A percentile compares a stretch with the other conserved stretches of the same genome.
phyloP scores from a whole-genome alignment of 164 flowering plant genomes.

The Platanus orientalis region DNA sequence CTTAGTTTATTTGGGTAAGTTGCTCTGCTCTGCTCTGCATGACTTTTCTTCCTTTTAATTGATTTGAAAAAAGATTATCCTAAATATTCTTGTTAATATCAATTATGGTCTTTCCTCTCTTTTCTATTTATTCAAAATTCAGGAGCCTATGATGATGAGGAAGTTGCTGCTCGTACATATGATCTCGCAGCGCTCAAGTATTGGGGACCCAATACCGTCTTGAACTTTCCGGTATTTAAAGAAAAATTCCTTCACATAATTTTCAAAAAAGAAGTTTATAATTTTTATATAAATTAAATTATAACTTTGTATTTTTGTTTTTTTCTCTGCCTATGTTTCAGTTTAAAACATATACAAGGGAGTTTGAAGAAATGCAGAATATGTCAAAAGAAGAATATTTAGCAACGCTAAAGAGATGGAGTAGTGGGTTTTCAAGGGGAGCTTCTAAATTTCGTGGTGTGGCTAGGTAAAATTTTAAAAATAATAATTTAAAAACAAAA shows the following conservation, averaged over 20 bases:
- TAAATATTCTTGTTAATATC: not conserved
- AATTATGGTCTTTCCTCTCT: not conserved
- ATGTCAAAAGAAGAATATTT: constrained; percentile 71
- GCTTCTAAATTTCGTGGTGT: constrained; percentile 96
- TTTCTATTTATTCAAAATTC: constrained; percentile 4
- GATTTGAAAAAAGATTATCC: not conserved
- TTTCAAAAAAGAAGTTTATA: too few relatives aligned
- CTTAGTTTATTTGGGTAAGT: constrained; percentile 83
- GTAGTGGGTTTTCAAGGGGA: constrained; percentile 94
- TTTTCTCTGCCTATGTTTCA: constrained; percentile 20
- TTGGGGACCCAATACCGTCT: constrained; percentile 71
- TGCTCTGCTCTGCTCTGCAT: constrained; percentile 2
- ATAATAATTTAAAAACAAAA: too few relatives aligned
- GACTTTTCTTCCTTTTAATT: not conserved
- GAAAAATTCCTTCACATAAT: too few relatives aligned
- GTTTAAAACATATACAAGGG: constrained; percentile 55
- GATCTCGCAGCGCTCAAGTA: constrained; percentile 94
- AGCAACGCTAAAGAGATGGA: constrained; percentile 59
- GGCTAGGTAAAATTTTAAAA: constrained; percentile 67
- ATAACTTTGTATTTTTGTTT: too few relatives aligned
- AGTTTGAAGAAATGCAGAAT: constrained; percentile 62
- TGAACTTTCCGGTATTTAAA: constrained; percentile 78
- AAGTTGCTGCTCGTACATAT: constrained; percentile 86
- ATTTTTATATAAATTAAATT: too few relatives aligned
- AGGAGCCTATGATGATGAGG: constrained; percentile 95